Percentiles rank a stretch among this genome's conserved stretches.
phyloP scores from a whole-genome alignment of 768 basidiomycete genomes.

The Agrocybe praecox region DNA sequence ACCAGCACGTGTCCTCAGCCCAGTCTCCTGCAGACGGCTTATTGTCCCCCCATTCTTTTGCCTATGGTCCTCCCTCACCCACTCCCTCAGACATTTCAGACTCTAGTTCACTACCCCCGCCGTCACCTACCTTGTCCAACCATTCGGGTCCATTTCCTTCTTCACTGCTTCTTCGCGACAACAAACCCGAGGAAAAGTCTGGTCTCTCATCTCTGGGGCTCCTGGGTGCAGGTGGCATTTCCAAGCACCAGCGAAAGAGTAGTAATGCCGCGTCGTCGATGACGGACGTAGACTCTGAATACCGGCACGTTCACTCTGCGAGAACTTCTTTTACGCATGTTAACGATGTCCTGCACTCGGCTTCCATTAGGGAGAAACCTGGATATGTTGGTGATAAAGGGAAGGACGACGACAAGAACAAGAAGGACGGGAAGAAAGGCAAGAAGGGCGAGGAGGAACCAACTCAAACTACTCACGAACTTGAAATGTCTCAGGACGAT shows the following conservation, averaged over 20 bases:
- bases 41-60: conserved; percentile 18
- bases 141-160: conserved; percentile 62
- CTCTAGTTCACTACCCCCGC: conserved; percentile 53
- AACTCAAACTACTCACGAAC: conserved; percentile 31
- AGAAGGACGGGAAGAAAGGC: conserved; percentile 26
- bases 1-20: conserved; percentile 15
- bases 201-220: conserved; percentile 56
- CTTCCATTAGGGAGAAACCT: conserved; percentile 22
- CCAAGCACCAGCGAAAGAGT: conserved; percentile 51
- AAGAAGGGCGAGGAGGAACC: conserved; percentile 27
- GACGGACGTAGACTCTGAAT: conserved; percentile 55
- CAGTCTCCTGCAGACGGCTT: conserved; percentile 14
- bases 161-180: conserved; percentile 63
- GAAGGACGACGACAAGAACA: conserved; percentile 17
- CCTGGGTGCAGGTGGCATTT: conserved; percentile 39
- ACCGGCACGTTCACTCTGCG: conserved; percentile 41
- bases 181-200: conserved; percentile 59
- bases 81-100: conserved; percentile 23
- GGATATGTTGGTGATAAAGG: conserved; percentile 9
- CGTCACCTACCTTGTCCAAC: conserved; percentile 77
- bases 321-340: conserved; percentile 37
- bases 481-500: conserved; percentile 39
- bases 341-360: conserved; percentile 19
- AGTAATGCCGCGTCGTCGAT: conserved; percentile 64
- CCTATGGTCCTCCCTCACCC: conserved; percentile 18